Percentiles rank a stretch among this genome's conserved stretches.
phyloP scores from a whole-genome alignment of 768 basidiomycete species.

The Coprinopsis sp. region DNA sequence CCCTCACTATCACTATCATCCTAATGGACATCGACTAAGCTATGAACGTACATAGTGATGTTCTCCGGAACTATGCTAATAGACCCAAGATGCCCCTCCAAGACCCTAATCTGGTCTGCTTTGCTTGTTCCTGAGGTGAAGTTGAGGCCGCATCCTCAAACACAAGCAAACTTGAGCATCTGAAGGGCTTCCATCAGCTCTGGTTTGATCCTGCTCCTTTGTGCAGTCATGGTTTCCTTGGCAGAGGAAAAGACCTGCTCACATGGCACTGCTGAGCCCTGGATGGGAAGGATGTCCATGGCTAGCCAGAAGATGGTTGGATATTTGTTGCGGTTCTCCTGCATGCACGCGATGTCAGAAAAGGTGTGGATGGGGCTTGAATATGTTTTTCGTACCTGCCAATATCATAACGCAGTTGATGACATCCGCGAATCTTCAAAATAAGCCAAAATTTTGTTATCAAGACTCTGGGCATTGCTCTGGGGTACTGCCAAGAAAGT shows the following conservation, averaged over 20 bases:
- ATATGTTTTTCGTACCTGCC: conserved; percentile 1
- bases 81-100: neutral
- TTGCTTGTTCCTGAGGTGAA: conserved; percentile 1
- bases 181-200: conserved; percentile 10
- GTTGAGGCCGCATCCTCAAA: neutral
- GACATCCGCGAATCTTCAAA: neutral
- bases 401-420: neutral
- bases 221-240: conserved; percentile 3
- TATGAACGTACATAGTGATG: neutral
- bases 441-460: conserved; percentile 2
- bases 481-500: neutral
- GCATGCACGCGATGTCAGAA: neutral
- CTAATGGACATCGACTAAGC: neutral
- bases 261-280: conserved; percentile 6
- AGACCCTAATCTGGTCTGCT: neutral
- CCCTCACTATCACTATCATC: neutral
- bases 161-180: conserved; percentile 7
- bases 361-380: neutral
- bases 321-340: neutral
- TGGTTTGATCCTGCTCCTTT: neutral
- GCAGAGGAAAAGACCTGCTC: conserved; percentile 7
- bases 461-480: neutral
- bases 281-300: conserved; percentile 9
- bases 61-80: neutral
- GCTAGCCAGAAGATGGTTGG: conserved; percentile 1